A percentile compares a stretch with the other conserved stretches of the same genome.
Evolutionary conservation across 352 stramenopile species (phyloP).

Genomic region (Aphanomyces euteiches): DNA sequence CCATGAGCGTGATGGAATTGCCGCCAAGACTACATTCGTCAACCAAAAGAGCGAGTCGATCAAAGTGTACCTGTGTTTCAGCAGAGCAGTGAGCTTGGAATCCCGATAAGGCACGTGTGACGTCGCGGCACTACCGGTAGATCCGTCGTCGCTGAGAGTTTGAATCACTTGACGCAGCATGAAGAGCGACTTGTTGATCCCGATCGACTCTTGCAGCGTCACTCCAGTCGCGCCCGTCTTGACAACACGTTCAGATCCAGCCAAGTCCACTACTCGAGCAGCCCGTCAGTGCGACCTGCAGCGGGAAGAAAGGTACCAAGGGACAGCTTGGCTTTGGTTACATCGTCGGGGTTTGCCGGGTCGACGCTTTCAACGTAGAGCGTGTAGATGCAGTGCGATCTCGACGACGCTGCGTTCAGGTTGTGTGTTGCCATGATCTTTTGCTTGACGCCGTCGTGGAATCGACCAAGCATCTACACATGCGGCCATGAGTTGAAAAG

Average conservation of each 20-base stretch:
- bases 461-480: conserved; percentile 40
- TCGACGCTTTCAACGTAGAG: conserved; percentile 54
- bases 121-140: neutral
- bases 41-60: neutral
- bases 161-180: conserved; percentile 58
- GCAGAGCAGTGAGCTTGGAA: conserved; percentile 58
- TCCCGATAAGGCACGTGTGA: conserved; percentile 57
- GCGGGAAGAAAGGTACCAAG: conserved; percentile 11
- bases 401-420: conserved; percentile 49
- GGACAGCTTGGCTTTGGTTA: conserved; percentile 46
- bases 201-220: conserved; percentile 53
- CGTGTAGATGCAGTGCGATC: conserved; percentile 56
- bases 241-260: conserved; percentile 54
- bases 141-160: conserved; percentile 42
- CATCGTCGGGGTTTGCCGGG: conserved; percentile 36
- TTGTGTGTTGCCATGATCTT: conserved; percentile 63
- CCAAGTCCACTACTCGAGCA: conserved; percentile 47
- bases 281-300: neutral
- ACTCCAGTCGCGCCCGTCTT: conserved; percentile 52
- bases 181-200: conserved; percentile 66
- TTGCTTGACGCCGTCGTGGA: conserved; percentile 54
- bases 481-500: neutral
- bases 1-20: conserved; percentile 64
- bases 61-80: conserved; percentile 40
- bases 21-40: conserved; percentile 40